Conservation (phyloP, 805 yeast species). For the Hanseniaspora jakobsenii region DNA sequence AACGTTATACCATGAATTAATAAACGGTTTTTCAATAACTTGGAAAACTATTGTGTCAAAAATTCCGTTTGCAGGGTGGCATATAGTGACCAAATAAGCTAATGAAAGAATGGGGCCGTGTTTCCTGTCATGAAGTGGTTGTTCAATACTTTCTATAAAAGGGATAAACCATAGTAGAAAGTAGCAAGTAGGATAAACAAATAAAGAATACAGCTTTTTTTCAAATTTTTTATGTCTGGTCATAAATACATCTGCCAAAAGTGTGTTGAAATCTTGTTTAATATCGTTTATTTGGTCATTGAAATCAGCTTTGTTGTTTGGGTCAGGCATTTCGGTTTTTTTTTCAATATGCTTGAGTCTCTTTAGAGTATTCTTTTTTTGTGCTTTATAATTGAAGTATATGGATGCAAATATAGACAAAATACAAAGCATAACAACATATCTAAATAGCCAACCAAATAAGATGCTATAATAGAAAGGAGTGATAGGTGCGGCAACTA, state of each 20-base stretch:
- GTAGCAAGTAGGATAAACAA: slow-evolving; percentile 76
- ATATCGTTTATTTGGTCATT: slow-evolving; percentile 27
- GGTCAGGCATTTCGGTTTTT: too few relatives aligned
- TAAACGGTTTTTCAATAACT: slow-evolving; percentile 73
- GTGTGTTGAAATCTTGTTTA: slow-evolving; percentile 32
- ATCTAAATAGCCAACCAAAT: slow-evolving; percentile 74
- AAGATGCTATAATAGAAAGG: slow-evolving; percentile 66
- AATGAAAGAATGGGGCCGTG: slow-evolving; percentile 52
- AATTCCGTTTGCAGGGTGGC: slow-evolving; percentile 69
- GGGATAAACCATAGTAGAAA: slow-evolving; percentile 75
- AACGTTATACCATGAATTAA: slow-evolving; percentile 31
- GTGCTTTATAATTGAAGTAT: slow-evolving; percentile 57
- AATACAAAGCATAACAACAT: slow-evolving; percentile 49
- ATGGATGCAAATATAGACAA: slow-evolving; percentile 54
- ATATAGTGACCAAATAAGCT: slow-evolving; percentile 53
- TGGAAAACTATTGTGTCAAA: slow-evolving; percentile 70
- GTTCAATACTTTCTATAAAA: slow-evolving; percentile 50
- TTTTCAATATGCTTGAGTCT: neutral
- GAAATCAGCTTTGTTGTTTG: too few relatives aligned
- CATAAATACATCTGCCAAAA: slow-evolving; percentile 49
- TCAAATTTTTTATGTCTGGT: slow-evolving; percentile 56
- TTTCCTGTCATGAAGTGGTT: slow-evolving; percentile 35
- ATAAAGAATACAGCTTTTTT: slow-evolving; percentile 65
- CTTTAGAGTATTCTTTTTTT: slow-evolving; percentile 23
- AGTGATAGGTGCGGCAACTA: slow-evolving; percentile 65